Base-by-base conservation (phyloP, 1,139 yeast genomes). In the Candida tetrigidarum region DNA sequence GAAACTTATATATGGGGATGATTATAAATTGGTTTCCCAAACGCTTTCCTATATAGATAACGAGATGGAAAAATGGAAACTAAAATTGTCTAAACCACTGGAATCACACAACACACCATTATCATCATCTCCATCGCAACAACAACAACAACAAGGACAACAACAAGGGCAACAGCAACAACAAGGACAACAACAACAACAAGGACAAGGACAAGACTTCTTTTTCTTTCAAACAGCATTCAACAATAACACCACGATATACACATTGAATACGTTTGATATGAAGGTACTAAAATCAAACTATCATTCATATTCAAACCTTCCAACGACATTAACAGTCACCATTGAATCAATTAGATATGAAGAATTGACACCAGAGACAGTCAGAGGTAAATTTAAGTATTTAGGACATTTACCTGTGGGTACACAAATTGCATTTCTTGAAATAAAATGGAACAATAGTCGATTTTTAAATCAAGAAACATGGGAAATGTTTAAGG, bases 401-500 rank as follows among this genome's bases (percentile, higher is more conserved):
- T 91, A 87, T 59, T 67, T 93, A 46, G 76, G 87, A 1, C 96
- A 92, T 63, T 65, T 91, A 29, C 98, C 99, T 0, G 61, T 81
- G 26, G 97, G 97, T 1, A 84, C 96, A 0, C 86, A 87, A 37
- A 66, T 93, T 38, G 96, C 93, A 11, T 84, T 90, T 52, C 58
- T 95, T 46, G 98, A 93, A 57, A 80, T 97, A 47, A 84, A 89
- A 58, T 93, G 99, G 98, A 51, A 58, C 27, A 66, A 71, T 28
- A 69, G 66, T 64, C 80, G 52, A 50, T 64, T 48, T 43, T 58
- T 74, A 1, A 69, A 78, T 3, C 64, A 65, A 6, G 84, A 80
- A 18, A 77, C 85, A 0, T 80, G 86, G 70, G 63, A 66, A 1
- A 59, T 62, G 26, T 90, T 84, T 63, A 71, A 77, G 39, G 72